Conservation (phyloP, 768 basidiomycete species). For the Boletus pseudo-olivaceus region DNA sequence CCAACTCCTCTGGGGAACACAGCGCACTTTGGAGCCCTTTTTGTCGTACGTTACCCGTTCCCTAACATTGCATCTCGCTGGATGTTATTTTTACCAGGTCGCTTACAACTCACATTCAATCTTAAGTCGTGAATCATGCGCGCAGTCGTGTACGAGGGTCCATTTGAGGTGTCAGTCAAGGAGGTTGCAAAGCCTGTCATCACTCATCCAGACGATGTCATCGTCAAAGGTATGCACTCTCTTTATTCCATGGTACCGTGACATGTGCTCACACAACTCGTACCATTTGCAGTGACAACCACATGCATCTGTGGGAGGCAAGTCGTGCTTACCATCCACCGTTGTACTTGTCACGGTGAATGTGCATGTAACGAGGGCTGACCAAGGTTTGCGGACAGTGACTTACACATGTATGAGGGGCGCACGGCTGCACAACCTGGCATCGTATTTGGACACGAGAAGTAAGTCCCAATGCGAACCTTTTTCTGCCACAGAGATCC, state of each 20-base stretch:
- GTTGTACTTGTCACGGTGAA: not conserved
- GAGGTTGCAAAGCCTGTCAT: slow-evolving; percentile 4
- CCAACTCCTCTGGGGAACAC: not conserved
- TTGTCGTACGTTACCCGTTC: not conserved
- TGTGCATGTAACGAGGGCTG: not conserved
- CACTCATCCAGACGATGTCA: slow-evolving; percentile 3
- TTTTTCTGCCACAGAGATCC: not conserved
- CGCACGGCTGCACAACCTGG: slow-evolving; percentile 1
- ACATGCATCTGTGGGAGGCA: slow-evolving; percentile 3
- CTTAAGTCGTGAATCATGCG: not conserved
- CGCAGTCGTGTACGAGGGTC: slow-evolving; percentile 2
- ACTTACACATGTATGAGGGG: slow-evolving; percentile 1
- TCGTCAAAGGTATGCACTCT: not conserved
- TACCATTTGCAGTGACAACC: slow-evolving; percentile 1
- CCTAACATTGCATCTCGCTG: not conserved
- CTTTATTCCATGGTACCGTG: not conserved
- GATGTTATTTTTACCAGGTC: not conserved
- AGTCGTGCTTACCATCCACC: not conserved
- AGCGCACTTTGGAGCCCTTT: not conserved
- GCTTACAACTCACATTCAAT: not conserved
- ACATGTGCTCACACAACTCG: not conserved
- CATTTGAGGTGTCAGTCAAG: not conserved
- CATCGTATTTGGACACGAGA: slow-evolving; percentile 7
- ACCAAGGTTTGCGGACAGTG: not conserved
- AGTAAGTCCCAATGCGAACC: not conserved